phyloP scores from a whole-genome alignment of 140 eudicot species.

The Cichorium intybus region DNA sequence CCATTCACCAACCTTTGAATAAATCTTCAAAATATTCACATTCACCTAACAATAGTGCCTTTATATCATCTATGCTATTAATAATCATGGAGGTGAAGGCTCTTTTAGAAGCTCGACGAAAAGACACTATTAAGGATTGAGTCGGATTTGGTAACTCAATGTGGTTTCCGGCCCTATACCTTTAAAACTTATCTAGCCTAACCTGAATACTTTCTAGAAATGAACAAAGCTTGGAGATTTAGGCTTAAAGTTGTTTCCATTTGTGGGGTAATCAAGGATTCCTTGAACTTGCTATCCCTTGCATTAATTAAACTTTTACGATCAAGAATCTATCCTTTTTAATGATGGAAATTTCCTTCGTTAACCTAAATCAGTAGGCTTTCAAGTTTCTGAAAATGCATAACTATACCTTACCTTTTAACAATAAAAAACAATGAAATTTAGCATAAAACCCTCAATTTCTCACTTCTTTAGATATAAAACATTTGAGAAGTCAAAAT shows the following conservation, averaged over 20 bases:
- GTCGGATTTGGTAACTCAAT: neutral
- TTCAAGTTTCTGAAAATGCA: neutral
- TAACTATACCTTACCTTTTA: neutral
- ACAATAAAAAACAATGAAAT: slow-evolving; percentile 2
- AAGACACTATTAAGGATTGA: neutral
- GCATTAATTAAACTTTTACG: slow-evolving; percentile 10
- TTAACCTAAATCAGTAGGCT: neutral
- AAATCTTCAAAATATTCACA: too few species aligned
- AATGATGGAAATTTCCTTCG: neutral
- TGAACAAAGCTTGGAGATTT: neutral
- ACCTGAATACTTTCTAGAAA: neutral
- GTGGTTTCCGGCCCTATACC: neutral
- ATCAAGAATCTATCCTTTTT: slow-evolving; percentile 10
- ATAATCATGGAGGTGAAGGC: too few species aligned
- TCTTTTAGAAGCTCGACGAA: too few species aligned
- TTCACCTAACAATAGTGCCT: too few species aligned
- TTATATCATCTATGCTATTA: too few species aligned
- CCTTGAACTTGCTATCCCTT: slow-evolving; percentile 6
- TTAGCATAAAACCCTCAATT: slow-evolving; percentile 19
- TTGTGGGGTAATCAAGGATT: neutral
- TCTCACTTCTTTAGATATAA: slow-evolving; percentile 6
- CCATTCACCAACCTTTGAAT: too few species aligned
- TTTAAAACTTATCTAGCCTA: neutral
- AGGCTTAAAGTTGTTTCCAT: neutral
- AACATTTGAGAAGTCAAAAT: slow-evolving; percentile 11